phyloP scores from a whole-genome alignment of 192 early-diverging fungal genomes.

The Coemansia sp. region DNA sequence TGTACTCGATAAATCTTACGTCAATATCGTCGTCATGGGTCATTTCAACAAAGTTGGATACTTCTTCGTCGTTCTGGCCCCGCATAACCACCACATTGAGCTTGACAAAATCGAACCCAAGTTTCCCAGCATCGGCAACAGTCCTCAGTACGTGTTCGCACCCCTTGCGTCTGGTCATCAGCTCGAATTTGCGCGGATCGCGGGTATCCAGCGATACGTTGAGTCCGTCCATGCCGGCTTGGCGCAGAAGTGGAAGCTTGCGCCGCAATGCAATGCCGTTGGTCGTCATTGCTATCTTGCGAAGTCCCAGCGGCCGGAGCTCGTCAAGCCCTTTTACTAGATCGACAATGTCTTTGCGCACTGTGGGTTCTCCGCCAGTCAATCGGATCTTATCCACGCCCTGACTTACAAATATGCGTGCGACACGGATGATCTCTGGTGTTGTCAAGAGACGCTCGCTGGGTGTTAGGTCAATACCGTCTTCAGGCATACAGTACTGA shows the following conservation, averaged over 20 bases:
- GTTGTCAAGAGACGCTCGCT: constrained; percentile 71
- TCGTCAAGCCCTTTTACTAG: constrained; percentile 79
- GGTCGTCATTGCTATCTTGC: constrained; percentile 87
- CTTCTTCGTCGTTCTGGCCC: constrained; percentile 81
- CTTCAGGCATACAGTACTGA: constrained; percentile 97
- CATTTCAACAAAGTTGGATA: constrained; percentile 80
- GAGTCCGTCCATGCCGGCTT: constrained; percentile 78
- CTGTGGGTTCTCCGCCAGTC: constrained; percentile 95
- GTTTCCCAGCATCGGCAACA: constrained; percentile 65
- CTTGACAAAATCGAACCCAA: constrained; percentile 77
- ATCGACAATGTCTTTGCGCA: constrained; percentile 86
- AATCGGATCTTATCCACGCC: constrained; percentile 93
- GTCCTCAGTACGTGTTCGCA: constrained; percentile 76
- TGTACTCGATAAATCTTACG: constrained; percentile 96
- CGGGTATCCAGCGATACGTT: constrained; percentile 94
- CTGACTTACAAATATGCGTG: constrained; percentile 80
- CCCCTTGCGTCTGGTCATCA: constrained; percentile 85
- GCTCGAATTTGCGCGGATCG: constrained; percentile 82
- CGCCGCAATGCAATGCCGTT: constrained; percentile 91
- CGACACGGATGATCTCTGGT: constrained; percentile 78
- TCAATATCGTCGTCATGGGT: constrained; percentile 74
- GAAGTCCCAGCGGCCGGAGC: constrained; percentile 71
- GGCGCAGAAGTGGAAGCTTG: constrained; percentile 70
- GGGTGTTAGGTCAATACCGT: constrained; percentile 76
- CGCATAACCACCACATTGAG: constrained; percentile 94